These are phyloP conservation scores for Thelonectria discophora DNA, from an alignment of 2,329 filamentous ascomycete species.

Conservation along the genomic window DNA sequence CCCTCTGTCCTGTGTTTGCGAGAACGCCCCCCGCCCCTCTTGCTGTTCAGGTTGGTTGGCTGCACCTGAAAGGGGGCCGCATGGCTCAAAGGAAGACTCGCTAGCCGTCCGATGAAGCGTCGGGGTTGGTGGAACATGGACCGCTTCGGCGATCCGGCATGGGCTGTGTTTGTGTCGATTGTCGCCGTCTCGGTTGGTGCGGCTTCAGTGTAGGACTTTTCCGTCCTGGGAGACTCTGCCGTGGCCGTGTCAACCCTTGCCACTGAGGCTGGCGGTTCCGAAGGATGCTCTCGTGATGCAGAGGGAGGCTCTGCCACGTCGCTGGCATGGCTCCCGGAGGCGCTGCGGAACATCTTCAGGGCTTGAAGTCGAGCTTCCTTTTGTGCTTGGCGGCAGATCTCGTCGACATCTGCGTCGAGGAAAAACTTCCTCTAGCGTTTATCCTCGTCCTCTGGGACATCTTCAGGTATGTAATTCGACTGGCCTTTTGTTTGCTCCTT, in stretches of 20 bases:
- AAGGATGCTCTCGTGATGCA: conserved; percentile 21
- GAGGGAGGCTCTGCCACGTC: conserved; percentile 34
- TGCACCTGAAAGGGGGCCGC: conserved; percentile 9
- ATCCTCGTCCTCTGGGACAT: conserved; percentile 37
- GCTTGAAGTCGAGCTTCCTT: conserved; percentile 36
- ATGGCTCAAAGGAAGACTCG: conserved; percentile 18
- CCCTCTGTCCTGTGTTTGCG: conserved; percentile 34
- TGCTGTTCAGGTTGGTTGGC: conserved; percentile 8
- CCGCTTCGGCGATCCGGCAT: conserved; percentile 29
- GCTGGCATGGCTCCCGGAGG: conserved; percentile 20
- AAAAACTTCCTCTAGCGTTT: conserved; percentile 45
- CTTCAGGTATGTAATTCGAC: background rate
- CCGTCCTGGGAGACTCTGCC: background rate
- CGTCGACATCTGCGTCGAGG: conserved; percentile 34
- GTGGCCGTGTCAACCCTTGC: conserved; percentile 3
- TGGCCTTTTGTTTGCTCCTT: conserved; percentile 19
- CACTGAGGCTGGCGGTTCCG: background rate
- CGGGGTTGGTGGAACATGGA: conserved; percentile 44
- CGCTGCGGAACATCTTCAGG: conserved; percentile 20
- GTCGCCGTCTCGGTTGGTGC: conserved; percentile 17
- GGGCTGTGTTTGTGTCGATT: conserved; percentile 19
- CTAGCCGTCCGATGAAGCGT: conserved; percentile 47
- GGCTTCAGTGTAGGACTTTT: conserved; percentile 17
- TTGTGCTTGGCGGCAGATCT: conserved; percentile 33
- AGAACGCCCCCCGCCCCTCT: conserved; percentile 27